Conservation (phyloP, 2,329 filamentous ascomycete genomes). For the Cladosporium phlei region DNA sequence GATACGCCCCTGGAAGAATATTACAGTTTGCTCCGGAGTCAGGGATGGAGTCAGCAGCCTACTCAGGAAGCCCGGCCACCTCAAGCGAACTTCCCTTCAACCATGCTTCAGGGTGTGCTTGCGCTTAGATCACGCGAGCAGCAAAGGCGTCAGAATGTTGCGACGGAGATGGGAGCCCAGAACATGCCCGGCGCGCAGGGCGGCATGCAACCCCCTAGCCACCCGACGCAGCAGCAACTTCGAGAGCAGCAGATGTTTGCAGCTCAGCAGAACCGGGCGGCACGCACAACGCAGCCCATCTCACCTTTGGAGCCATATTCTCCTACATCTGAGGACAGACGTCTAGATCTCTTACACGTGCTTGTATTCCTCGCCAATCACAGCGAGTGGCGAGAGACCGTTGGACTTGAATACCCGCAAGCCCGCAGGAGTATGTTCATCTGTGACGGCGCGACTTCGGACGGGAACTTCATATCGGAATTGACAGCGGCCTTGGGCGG, state of each 20-base stretch:
- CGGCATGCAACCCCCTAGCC: too few relatives aligned
- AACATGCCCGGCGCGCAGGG: too few relatives aligned
- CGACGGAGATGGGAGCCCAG: too few relatives aligned
- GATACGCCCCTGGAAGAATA: constrained; percentile 26
- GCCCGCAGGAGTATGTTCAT: constrained; percentile 6
- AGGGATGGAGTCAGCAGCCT: constrained; percentile 22
- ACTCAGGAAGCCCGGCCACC: neutral
- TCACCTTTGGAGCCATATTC: constrained; percentile 10
- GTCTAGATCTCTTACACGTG: constrained; percentile 1
- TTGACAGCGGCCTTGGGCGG: constrained; percentile 7
- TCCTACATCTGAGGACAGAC: neutral
- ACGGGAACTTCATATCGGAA: neutral
- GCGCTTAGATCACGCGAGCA: constrained; percentile 6
- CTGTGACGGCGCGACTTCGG: constrained; percentile 5
- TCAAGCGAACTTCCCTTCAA: constrained; percentile 11
- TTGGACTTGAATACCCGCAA: neutral
- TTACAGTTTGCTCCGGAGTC: constrained; percentile 26
- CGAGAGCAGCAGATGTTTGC: too few relatives aligned
- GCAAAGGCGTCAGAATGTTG: neutral
- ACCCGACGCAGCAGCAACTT: too few relatives aligned
- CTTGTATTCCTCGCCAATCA: neutral
- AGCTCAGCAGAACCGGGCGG: too few relatives aligned
- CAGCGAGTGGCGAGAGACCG: neutral
- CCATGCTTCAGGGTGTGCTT: constrained; percentile 15
- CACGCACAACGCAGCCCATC: neutral